A percentile compares a stretch with the other conserved stretches of the same genome.
Evolutionary conservation across 371 early-diverging fungal genomes (phyloP).

Genomic region (Apophysomyces elegans): DNA sequence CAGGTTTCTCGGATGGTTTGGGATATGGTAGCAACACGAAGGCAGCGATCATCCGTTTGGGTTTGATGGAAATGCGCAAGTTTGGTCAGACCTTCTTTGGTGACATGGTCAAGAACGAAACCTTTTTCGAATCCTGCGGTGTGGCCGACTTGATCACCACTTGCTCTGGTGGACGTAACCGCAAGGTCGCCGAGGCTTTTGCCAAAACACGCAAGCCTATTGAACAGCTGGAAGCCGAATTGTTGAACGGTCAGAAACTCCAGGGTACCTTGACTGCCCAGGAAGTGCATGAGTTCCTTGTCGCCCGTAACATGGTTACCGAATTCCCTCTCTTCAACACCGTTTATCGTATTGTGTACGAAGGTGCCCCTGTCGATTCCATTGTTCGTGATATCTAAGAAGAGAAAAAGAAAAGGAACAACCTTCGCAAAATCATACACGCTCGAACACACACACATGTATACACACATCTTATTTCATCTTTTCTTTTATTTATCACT

Average conservation of each 20-base stretch:
- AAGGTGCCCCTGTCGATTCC: constrained; percentile 54
- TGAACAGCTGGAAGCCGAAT: constrained; percentile 86
- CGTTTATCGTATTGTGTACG: constrained; percentile 90
- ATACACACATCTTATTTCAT: background rate
- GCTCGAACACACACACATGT: too few relatives aligned
- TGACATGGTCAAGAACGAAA: constrained; percentile 77
- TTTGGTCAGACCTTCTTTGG: constrained; percentile 85
- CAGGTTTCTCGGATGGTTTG: constrained; percentile 95
- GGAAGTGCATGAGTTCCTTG: constrained; percentile 87
- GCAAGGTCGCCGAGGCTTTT: constrained; percentile 89
- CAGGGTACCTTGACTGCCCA: constrained; percentile 95
- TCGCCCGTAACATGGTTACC: constrained; percentile 55
- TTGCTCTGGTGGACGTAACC: constrained; percentile 96
- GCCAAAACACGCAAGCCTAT: constrained; percentile 87
- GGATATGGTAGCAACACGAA: constrained; percentile 93
- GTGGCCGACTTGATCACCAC: constrained; percentile 92
- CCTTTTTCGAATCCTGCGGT: constrained; percentile 97
- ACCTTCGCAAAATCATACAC: too few relatives aligned
- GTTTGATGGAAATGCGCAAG: constrained; percentile 95
- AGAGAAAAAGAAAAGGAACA: background rate
- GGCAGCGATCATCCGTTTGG: constrained; percentile 96
- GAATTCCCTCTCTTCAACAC: constrained; percentile 88
- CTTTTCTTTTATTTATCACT: background rate
- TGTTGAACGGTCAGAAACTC: constrained; percentile 97
- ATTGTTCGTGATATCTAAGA: constrained; percentile 64